Evolutionary conservation across 1,139 yeast species (phyloP), one percentile per base, ranked within the genome.

Genomic region (Yamadazyma buinensis): DNA sequence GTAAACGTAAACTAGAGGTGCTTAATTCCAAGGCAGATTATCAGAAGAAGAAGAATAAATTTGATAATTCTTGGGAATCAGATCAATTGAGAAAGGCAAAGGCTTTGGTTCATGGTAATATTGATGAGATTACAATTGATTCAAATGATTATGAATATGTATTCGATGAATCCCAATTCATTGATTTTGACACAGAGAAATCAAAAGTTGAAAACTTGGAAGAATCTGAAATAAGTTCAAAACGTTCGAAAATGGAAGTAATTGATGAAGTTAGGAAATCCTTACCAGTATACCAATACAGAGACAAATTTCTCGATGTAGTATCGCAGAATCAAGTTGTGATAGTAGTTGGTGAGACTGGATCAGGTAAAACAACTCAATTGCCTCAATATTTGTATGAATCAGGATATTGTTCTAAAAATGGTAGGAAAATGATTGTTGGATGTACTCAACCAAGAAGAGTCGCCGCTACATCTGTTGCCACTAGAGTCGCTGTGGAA

Each of bases 361-460:
- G 98, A 30, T 88, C 97, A 0, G 98, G 98, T 48, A 92, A 92
- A 50, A 92, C 98, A 0, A 92, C 98, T 0, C 97, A 92, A 57
- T 61, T 92, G 10, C 97, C 97, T 0, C 97, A 92, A 49, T 92
- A 80, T 52, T 63, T 92, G 18, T 75, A 78, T 46, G 96, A 88
- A 51, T 87, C 82, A 14, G 96, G 96, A 0, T 84, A 80, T 46
- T 70, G 87, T 5, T 76, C 75, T 1, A 41, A 43, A 3, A 40
- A 43, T 12, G 59, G 55, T 3, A 39, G 46, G 14, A 41, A 39
- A 2, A 41, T 44, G 15, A 59, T 64, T 40, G 76, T 92, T 8
- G 97, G 94, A 0, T 88, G 97, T 54, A 92, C 98, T 0, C 98
- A 92, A 55, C 98, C 98, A 1, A 74, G 98, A 49, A 67, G 97